A percentile compares a stretch with the other conserved stretches of the same genome.
Conservation (phyloP, 2,329 filamentous ascomycete genomes). For the Penicillium thymicola region DNA sequence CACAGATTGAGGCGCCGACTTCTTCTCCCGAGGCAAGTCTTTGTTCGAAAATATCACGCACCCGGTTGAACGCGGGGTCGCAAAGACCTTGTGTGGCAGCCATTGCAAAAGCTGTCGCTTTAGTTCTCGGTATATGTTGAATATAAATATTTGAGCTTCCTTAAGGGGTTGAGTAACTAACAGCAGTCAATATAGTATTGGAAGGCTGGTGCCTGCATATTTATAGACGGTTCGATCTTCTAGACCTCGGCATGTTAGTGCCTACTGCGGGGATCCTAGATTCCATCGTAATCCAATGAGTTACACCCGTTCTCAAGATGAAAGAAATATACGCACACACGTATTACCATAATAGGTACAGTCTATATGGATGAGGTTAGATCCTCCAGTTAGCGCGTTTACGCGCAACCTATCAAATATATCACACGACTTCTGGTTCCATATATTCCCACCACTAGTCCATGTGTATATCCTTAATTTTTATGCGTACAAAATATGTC, state of each 20-base stretch:
- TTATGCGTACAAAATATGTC: not conserved
- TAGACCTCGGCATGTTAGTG: not conserved
- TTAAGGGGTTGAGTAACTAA: not conserved
- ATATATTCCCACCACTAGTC: not conserved
- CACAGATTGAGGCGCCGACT: conserved; percentile 44
- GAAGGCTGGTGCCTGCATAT: not conserved
- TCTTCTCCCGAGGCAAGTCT: conserved; percentile 41
- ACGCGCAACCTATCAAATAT: not conserved
- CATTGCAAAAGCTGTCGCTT: conserved; percentile 11
- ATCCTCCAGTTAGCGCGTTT: too few species aligned
- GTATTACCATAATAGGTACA: not conserved
- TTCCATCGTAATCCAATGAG: not conserved
- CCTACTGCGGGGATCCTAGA: not conserved
- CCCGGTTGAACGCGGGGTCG: conserved; percentile 36
- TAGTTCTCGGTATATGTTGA: not conserved
- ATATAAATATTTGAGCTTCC: not conserved
- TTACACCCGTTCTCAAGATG: not conserved
- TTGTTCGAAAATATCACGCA: conserved; percentile 36
- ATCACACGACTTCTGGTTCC: not conserved
- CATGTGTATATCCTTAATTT: not conserved
- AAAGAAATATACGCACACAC: not conserved
- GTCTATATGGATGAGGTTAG: not conserved
- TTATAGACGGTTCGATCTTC: not conserved
- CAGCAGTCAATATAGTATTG: too few species aligned
- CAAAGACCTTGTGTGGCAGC: conserved; percentile 35